Evolutionary conservation across 495 filamentous ascomycete genomes (phyloP).

Genomic region (Aspergillus egyptiacus): DNA sequence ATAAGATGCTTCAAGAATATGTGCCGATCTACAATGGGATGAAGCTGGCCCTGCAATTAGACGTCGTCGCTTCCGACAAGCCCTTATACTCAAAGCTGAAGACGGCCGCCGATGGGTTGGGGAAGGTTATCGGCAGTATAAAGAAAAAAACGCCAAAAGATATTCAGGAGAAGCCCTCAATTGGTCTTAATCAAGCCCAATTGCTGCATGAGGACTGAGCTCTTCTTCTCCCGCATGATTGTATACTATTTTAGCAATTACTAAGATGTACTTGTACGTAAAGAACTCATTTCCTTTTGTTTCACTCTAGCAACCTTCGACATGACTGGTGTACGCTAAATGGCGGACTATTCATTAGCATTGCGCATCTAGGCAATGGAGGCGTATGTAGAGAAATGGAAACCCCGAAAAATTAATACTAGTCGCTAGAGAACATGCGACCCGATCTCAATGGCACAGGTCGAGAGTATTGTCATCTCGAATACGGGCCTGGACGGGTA

Average conservation of each 20-base stretch:
- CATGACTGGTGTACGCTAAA: conserved; percentile 5
- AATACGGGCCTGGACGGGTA: conserved; percentile 31
- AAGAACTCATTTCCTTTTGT: conserved; percentile 16
- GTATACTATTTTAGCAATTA: conserved; percentile 23
- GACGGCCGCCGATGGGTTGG: conserved; percentile 17
- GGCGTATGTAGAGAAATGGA: not conserved
- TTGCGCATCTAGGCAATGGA: conserved; percentile 2
- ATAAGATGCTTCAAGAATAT: conserved; percentile 25
- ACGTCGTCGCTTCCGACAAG: conserved; percentile 14
- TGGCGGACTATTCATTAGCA: not conserved
- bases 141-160: conserved; percentile 21
- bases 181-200: conserved; percentile 16
- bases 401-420: conserved; percentile 2
- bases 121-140: conserved; percentile 16
- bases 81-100: conserved; percentile 15
- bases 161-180: conserved; percentile 9
- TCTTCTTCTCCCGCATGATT: conserved; percentile 1
- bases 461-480: conserved; percentile 39
- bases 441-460: conserved; percentile 12
- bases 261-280: conserved; percentile 18
- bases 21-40: conserved; percentile 31
- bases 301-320: conserved; percentile 4
- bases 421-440: not conserved
- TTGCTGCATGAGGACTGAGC: conserved; percentile 12
- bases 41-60: conserved; percentile 21